These are phyloP conservation scores for Elsinoe fawcettii DNA, from an alignment of 2,329 filamentous ascomycete genomes.

Conservation along the genomic window DNA sequence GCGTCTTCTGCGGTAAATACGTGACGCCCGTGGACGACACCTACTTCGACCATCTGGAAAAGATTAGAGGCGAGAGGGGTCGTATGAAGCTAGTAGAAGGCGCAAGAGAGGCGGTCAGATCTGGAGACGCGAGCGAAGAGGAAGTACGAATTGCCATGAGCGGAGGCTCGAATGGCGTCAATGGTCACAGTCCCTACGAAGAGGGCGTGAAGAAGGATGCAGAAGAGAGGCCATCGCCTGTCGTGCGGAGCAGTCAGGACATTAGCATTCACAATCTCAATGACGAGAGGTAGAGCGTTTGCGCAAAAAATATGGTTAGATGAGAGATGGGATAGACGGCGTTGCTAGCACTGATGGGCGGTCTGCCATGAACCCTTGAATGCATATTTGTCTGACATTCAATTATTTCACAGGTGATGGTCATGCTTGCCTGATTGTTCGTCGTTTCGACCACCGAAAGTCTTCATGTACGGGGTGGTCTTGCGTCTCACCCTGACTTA, in stretches of 20 bases:
- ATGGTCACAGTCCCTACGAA: slow-evolving; percentile 17
- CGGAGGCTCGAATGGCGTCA: slow-evolving; percentile 42
- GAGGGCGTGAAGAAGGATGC: slow-evolving; percentile 24
- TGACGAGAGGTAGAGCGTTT: slow-evolving; percentile 25
- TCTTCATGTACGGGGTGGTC: no score
- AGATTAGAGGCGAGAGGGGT: slow-evolving; percentile 60
- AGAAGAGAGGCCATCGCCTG: slow-evolving; percentile 25
- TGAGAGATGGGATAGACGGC: slow-evolving; percentile 4
- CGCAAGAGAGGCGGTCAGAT: slow-evolving; percentile 56
- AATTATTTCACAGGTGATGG: no score
- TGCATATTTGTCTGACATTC: no score
- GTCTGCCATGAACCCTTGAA: no score
- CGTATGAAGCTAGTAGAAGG: slow-evolving; percentile 60
- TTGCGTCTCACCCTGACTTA: no score
- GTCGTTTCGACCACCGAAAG: no score
- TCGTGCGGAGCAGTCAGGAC: slow-evolving; percentile 41
- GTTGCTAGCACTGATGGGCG: not conserved
- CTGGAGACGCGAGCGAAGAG: slow-evolving; percentile 52
- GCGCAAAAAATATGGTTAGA: not conserved
- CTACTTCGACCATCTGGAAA: slow-evolving; percentile 76
- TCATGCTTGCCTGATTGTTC: no score
- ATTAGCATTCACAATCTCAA: slow-evolving; percentile 53
- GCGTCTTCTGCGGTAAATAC: slow-evolving; percentile 86
- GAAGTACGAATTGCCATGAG: slow-evolving; percentile 57
- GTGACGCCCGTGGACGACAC: slow-evolving; percentile 68